Conservation (phyloP, 306 rosid species). For the Malus fusca region DNA sequence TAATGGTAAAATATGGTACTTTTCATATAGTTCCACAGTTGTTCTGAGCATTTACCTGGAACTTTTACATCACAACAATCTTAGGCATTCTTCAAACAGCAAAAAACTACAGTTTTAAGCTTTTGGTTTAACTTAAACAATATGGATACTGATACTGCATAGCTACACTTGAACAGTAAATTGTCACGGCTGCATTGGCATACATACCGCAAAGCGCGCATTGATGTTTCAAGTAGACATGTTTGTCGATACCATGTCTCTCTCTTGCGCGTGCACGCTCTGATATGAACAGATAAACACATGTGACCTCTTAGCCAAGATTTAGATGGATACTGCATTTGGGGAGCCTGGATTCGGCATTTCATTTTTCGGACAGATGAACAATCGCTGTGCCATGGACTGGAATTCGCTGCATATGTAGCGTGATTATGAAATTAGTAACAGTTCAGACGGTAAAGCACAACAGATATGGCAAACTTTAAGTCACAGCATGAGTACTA, state of each 20-base stretch:
- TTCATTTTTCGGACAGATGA: constrained; percentile 46
- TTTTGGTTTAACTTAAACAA: neutral
- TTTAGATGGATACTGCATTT: constrained; percentile 16
- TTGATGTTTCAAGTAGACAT: neutral
- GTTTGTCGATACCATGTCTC: neutral
- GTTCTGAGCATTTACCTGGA: neutral
- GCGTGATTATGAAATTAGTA: neutral
- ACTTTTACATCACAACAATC: neutral
- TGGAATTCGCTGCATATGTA: constrained; percentile 46
- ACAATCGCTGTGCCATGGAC: constrained; percentile 36
- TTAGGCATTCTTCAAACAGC: neutral
- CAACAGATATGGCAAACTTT: neutral
- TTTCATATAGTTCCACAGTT: too few relatives aligned
- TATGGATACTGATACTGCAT: neutral
- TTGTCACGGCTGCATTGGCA: neutral
- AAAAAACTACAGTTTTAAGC: too few relatives aligned
- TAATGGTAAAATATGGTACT: too few relatives aligned
- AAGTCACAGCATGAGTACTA: neutral
- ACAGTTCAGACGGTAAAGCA: neutral
- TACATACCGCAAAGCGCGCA: neutral
- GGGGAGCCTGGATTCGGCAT: constrained; percentile 28
- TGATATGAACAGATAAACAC: neutral
- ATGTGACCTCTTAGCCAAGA: neutral
- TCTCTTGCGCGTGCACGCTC: too few relatives aligned
- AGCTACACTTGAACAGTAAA: neutral